Percentiles rank a stretch among this genome's conserved stretches.
These are phyloP conservation scores for Fusarium fujikuroi DNA, from an alignment of 2,329 filamentous ascomycete genomes.

Conservation along the genomic window DNA sequence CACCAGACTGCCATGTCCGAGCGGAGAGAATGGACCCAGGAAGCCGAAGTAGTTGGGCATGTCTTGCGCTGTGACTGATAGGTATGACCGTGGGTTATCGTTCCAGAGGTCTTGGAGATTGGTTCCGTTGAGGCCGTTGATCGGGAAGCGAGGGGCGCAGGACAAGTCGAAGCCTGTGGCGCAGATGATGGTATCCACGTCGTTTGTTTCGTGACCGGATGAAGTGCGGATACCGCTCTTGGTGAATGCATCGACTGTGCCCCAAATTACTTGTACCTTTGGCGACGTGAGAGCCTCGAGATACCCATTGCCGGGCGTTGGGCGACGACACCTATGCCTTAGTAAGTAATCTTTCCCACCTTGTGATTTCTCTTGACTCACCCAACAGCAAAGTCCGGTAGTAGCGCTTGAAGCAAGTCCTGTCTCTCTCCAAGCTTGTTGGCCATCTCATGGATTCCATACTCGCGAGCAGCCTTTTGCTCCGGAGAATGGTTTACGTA, in stretches of 20 bases:
- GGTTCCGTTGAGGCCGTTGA: background rate
- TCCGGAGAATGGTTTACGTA: background rate
- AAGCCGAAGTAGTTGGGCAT: background rate
- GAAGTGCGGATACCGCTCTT: background rate
- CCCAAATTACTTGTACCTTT: background rate
- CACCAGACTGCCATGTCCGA: background rate
- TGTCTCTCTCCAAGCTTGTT: background rate
- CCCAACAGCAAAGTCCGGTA: background rate
- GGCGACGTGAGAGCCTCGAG: background rate
- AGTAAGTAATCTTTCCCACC: too few species aligned
- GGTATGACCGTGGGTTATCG: background rate
- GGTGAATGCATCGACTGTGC: background rate
- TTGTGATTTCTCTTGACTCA: too few species aligned
- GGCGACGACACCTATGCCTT: background rate
- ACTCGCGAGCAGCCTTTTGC: background rate
- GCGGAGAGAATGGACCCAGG: background rate
- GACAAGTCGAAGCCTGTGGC: background rate
- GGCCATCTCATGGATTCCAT: background rate
- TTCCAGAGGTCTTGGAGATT: background rate
- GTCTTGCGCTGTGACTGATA: background rate
- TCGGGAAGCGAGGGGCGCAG: background rate
- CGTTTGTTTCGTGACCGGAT: background rate
- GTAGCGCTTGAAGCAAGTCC: background rate
- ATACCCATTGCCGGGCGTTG: background rate
- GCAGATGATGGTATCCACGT: background rate